Evolutionary conservation across 441 rosid genomes (phyloP).

Genomic region (Erodium moschatum): DNA sequence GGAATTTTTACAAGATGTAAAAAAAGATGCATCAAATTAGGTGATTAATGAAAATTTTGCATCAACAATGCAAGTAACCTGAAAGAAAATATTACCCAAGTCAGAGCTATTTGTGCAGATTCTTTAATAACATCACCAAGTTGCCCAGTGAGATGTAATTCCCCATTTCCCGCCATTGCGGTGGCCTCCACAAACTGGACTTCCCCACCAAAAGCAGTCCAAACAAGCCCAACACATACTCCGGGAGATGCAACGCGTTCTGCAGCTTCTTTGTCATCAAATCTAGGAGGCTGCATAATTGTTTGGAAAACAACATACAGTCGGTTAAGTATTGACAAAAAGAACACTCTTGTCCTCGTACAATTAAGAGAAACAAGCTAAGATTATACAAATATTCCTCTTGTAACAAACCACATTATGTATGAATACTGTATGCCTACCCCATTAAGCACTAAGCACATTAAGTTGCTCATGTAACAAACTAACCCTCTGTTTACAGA

Average conservation of each 20-base stretch:
- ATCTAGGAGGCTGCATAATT: slow-evolving; percentile 82
- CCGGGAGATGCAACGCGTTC: slow-evolving; percentile 91
- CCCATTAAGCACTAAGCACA: background rate
- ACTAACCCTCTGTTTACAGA: background rate
- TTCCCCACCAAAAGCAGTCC: slow-evolving; percentile 98
- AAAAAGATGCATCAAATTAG: no score
- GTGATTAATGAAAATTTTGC: background rate
- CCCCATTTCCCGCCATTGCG: slow-evolving; percentile 85
- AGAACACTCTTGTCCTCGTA: no score
- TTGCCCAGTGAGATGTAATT: slow-evolving; percentile 90
- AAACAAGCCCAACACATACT: slow-evolving; percentile 86
- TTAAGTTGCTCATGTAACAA: slow-evolving; percentile 7
- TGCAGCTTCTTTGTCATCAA: slow-evolving; percentile 83
- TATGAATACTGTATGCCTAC: no score
- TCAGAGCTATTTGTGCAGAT: slow-evolving; percentile 92
- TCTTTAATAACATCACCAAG: slow-evolving; percentile 98
- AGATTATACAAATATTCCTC: no score
- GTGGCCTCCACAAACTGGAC: slow-evolving; percentile 95
- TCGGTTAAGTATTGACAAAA: slow-evolving; percentile 5
- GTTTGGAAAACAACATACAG: slow-evolving; percentile 17
- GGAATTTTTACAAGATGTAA: background rate
- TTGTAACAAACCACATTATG: no score
- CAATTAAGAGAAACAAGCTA: no score
- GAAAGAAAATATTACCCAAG: slow-evolving; percentile 66
- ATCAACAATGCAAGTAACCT: background rate